Evolutionary conservation across 805 yeast genomes (phyloP).

Genomic region (Jamesozyma lodderae): DNA sequence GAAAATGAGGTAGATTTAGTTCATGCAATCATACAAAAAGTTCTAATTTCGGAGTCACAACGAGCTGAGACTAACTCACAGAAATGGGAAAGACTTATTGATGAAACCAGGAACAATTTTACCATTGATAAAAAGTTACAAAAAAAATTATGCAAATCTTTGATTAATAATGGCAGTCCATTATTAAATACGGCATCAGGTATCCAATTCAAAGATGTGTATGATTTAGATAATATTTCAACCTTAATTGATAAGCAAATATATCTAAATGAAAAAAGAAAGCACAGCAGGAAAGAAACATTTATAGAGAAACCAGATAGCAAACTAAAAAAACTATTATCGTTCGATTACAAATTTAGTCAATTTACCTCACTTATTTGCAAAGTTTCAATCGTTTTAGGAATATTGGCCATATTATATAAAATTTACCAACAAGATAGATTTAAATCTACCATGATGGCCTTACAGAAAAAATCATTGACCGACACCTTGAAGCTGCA

Average conservation of each 20-base stretch:
- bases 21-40: slow-evolving; percentile 37
- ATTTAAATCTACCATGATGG: no score
- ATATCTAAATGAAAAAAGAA: slow-evolving; percentile 11
- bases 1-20: slow-evolving; percentile 29
- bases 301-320: not conserved
- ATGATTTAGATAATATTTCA: slow-evolving; percentile 5
- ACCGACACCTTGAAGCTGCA: no score
- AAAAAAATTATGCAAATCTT: slow-evolving; percentile 4
- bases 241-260: slow-evolving; percentile 14
- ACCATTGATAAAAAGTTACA: slow-evolving; percentile 2
- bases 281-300: not conserved
- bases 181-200: slow-evolving; percentile 23
- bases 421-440: not conserved
- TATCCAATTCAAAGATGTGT: not conserved
- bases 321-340: not conserved
- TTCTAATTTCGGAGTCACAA: slow-evolving; percentile 10
- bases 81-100: slow-evolving; percentile 2
- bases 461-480: no score
- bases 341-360: not conserved
- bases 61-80: not conserved
- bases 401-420: not conserved
- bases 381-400: not conserved
- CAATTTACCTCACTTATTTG: not conserved
- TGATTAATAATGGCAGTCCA: slow-evolving; percentile 24
- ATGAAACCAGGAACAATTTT: slow-evolving; percentile 5